phyloP scores from a whole-genome alignment of 2,329 filamentous ascomycete genomes.

The Trichophyton verrucosum region DNA sequence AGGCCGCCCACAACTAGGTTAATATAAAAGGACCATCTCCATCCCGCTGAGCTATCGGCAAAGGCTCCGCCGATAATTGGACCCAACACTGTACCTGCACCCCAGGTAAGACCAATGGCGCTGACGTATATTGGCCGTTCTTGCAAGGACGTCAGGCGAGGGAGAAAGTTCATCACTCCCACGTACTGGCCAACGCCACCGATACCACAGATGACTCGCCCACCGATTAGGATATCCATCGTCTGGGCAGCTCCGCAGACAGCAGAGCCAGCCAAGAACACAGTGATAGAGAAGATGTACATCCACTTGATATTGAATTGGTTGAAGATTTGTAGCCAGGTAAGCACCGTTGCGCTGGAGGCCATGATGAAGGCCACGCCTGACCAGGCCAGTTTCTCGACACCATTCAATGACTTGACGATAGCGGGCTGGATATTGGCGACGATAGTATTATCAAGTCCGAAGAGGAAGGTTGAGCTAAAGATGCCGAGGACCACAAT shows the following conservation, averaged over 20 bases:
- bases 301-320: slow-evolving; percentile 37
- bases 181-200: slow-evolving; percentile 24
- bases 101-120: slow-evolving; percentile 25
- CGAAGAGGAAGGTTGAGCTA: not conserved
- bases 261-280: slow-evolving; percentile 24
- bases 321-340: slow-evolving; percentile 27
- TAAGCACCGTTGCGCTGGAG: slow-evolving; percentile 25
- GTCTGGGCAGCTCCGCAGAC: slow-evolving; percentile 35
- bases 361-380: slow-evolving; percentile 33
- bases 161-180: slow-evolving; percentile 31
- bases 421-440: slow-evolving; percentile 28
- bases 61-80: slow-evolving; percentile 30
- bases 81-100: slow-evolving; percentile 26
- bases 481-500: not conserved
- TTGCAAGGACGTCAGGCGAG: slow-evolving; percentile 13
- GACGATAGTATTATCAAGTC: not conserved
- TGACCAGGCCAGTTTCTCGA: slow-evolving; percentile 34
- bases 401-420: slow-evolving; percentile 25
- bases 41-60: slow-evolving; percentile 18
- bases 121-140: slow-evolving; percentile 24
- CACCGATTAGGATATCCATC: slow-evolving; percentile 37
- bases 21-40: slow-evolving; percentile 37
- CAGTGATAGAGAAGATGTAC: slow-evolving; percentile 20
- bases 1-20: slow-evolving; percentile 40
- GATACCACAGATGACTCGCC: slow-evolving; percentile 24